Conservation (phyloP, 2,329 filamentous ascomycete species). For the Sporothrix brasiliensis region DNA sequence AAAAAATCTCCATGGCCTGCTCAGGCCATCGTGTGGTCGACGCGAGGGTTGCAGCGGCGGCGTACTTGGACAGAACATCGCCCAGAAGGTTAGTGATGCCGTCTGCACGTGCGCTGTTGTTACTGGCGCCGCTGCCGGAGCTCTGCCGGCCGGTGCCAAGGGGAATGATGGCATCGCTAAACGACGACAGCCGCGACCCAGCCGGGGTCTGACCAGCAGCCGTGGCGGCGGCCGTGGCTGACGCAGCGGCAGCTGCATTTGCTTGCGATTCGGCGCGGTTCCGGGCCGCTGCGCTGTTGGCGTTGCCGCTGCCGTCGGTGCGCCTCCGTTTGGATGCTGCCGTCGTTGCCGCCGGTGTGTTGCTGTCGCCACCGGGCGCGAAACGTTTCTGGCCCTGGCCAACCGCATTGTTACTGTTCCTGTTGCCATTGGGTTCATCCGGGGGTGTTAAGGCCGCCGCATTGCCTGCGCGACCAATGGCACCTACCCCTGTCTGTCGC, state of each 20-base stretch:
- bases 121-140: constrained; percentile 20
- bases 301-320: constrained; percentile 39
- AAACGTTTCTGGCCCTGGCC: constrained; percentile 48
- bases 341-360: constrained; percentile 25
- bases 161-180: neutral
- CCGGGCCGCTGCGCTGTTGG: constrained; percentile 28
- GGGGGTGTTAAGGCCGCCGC: constrained; percentile 57
- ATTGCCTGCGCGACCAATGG: constrained; percentile 22
- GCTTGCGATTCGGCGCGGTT: constrained; percentile 15
- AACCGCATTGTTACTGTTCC: constrained; percentile 20
- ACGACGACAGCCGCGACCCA: neutral
- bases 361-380: constrained; percentile 34
- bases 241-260: neutral
- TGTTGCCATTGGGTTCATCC: constrained; percentile 48
- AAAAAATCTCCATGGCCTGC: constrained; percentile 62
- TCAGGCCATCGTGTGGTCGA: constrained; percentile 57
- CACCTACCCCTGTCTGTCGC: constrained; percentile 25
- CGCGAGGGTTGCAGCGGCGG: constrained; percentile 40
- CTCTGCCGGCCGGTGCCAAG: neutral
- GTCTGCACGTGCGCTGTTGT: constrained; percentile 35
- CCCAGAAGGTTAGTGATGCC: constrained; percentile 44
- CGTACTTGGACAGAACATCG: constrained; percentile 47
- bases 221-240: neutral
- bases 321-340: constrained; percentile 44
- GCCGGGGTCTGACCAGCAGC: neutral